Conservation (phyloP, 257 asterid species). For the Nyctanthes arbortristis region DNA sequence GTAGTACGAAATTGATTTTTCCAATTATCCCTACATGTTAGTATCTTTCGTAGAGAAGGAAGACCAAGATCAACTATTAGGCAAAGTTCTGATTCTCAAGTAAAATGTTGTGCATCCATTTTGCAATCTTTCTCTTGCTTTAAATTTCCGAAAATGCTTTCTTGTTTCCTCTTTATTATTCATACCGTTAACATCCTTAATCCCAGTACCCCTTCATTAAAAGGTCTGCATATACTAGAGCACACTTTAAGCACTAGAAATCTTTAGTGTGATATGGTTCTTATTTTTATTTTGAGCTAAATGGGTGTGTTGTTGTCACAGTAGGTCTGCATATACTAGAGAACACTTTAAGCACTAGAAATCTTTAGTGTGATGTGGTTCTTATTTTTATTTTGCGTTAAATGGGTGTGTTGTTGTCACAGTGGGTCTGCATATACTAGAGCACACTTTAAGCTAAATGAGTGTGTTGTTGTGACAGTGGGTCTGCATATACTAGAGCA, state of each 20-base stretch:
- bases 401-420: no score
- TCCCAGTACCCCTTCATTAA: neutral
- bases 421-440: no score
- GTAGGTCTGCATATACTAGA: no score
- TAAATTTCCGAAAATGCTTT: neutral
- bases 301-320: no score
- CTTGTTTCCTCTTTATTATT: neutral
- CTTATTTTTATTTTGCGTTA: no score
- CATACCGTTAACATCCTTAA: neutral
- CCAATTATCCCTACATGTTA: neutral
- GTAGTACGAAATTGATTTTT: neutral
- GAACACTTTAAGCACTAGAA: no score
- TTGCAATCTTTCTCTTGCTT: neutral
- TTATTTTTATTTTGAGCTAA: neutral
- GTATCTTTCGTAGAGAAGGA: neutral
- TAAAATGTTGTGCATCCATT: neutral
- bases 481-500: no score
- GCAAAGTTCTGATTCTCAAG: neutral
- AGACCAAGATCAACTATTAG: neutral
- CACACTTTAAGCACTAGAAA: neutral
- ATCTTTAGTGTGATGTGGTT: neutral
- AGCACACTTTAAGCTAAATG: no score
- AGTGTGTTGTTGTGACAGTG: no score
- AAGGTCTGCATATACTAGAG: neutral
- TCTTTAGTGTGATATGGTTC: neutral